Conservation (phyloP, 1,139 yeast genomes). For the Casaregolazyma suthepensis region DNA sequence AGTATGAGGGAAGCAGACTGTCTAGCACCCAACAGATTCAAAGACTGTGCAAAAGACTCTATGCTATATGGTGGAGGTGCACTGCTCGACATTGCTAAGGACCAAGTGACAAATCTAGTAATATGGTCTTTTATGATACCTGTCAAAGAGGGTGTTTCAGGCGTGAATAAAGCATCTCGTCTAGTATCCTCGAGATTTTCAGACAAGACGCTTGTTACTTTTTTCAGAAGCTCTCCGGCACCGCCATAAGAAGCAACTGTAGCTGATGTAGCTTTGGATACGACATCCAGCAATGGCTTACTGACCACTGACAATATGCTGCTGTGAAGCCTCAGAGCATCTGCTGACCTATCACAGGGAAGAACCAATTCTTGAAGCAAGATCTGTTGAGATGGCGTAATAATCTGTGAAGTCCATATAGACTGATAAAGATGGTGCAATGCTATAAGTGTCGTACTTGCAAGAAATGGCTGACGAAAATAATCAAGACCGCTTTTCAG, state of each 20-base stretch:
- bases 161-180: slow-evolving; percentile 2
- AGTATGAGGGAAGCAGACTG: slow-evolving; percentile 21
- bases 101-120: slow-evolving; percentile 23
- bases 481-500: slow-evolving; percentile 58
- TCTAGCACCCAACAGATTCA: slow-evolving; percentile 54
- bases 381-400: slow-evolving; percentile 18
- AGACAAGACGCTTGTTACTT: slow-evolving; percentile 8
- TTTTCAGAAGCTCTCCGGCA: slow-evolving; percentile 10
- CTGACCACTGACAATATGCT: slow-evolving; percentile 31
- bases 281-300: slow-evolving; percentile 19
- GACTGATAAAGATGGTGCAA: slow-evolving; percentile 36
- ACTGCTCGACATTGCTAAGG: slow-evolving; percentile 19
- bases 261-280: not conserved
- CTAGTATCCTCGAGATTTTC: slow-evolving; percentile 7
- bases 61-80: slow-evolving; percentile 33
- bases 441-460: slow-evolving; percentile 42
- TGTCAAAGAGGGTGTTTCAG: slow-evolving; percentile 8
- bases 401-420: slow-evolving; percentile 34
- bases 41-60: slow-evolving; percentile 50
- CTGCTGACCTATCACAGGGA: slow-evolving; percentile 34
- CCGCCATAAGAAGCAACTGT: slow-evolving; percentile 9
- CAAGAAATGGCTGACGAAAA: slow-evolving; percentile 54
- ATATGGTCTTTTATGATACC: slow-evolving; percentile 23
- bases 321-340: slow-evolving; percentile 35
- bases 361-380: slow-evolving; percentile 31